Percentiles rank a stretch among this genome's conserved stretches.
These are phyloP conservation scores for Lentinula sp. DNA, from an alignment of 768 basidiomycete genomes.

Conservation along the genomic window DNA sequence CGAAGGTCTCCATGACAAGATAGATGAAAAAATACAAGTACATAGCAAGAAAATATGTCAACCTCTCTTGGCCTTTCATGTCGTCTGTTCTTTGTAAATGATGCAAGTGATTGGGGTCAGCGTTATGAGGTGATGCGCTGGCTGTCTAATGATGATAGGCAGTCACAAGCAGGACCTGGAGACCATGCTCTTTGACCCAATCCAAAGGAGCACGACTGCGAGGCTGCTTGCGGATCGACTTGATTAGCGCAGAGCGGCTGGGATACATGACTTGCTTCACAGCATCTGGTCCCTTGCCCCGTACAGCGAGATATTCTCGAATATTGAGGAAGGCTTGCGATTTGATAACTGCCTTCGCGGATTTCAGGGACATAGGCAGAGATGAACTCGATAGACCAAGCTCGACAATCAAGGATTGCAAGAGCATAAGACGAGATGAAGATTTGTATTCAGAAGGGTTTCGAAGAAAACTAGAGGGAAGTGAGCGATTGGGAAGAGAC, in stretches of 20 bases:
- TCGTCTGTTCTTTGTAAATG: background rate
- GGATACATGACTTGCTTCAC: slow-evolving; percentile 58
- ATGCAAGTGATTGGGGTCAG: background rate
- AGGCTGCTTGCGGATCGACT: slow-evolving; percentile 35
- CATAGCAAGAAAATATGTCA: background rate
- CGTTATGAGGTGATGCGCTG: background rate
- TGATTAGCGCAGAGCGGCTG: slow-evolving; percentile 53
- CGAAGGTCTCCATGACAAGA: background rate
- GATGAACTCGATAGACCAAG: slow-evolving; percentile 52
- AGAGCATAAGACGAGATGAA: slow-evolving; percentile 48
- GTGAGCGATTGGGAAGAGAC: background rate
- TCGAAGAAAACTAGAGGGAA: slow-evolving; percentile 41
- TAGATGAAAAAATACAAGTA: background rate
- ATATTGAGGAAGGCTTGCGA: slow-evolving; percentile 65
- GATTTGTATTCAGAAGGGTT: slow-evolving; percentile 39
- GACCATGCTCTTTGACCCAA: slow-evolving; percentile 40
- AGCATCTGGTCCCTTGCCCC: slow-evolving; percentile 56
- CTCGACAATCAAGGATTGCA: slow-evolving; percentile 74
- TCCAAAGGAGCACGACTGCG: slow-evolving; percentile 25
- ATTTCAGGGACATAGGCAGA: slow-evolving; percentile 54
- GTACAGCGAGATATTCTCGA: slow-evolving; percentile 63
- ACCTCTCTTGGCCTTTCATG: background rate
- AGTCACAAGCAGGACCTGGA: slow-evolving; percentile 35
- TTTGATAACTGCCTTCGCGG: slow-evolving; percentile 66
- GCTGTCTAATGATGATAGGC: slow-evolving; percentile 1